These are phyloP conservation scores for Trichothecium sympodiale DNA, from an alignment of 2,329 filamentous ascomycete genomes.

Conservation along the genomic window DNA sequence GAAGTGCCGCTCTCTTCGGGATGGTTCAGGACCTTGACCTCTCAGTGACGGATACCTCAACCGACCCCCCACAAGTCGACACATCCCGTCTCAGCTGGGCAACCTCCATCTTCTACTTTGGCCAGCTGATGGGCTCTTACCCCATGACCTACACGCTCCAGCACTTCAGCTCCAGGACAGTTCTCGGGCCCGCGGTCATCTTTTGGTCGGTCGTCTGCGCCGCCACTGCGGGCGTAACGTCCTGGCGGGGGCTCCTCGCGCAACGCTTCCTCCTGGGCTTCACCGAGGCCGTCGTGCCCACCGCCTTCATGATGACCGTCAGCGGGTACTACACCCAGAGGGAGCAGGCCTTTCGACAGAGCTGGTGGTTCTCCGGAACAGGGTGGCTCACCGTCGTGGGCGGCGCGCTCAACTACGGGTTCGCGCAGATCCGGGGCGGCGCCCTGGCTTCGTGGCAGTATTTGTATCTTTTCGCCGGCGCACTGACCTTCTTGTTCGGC, in stretches of 20 bases:
- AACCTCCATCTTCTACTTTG: slow-evolving; percentile 51
- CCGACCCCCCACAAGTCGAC: slow-evolving; percentile 31
- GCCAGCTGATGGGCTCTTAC: slow-evolving; percentile 46
- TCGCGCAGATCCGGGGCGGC: slow-evolving; percentile 33
- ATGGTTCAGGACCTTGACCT: slow-evolving; percentile 46
- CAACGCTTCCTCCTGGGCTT: slow-evolving; percentile 35
- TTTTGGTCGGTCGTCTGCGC: slow-evolving; percentile 45
- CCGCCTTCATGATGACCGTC: slow-evolving; percentile 37
- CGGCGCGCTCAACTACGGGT: slow-evolving; percentile 36
- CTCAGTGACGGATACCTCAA: slow-evolving; percentile 20
- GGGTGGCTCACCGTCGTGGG: slow-evolving; percentile 36
- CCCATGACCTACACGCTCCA: slow-evolving; percentile 48
- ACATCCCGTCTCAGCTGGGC: slow-evolving; percentile 48
- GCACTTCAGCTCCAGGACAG: slow-evolving; percentile 38
- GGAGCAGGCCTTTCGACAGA: slow-evolving; percentile 36
- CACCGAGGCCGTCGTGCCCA: slow-evolving; percentile 37
- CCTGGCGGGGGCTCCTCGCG: slow-evolving; percentile 38
- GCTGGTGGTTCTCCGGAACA: slow-evolving; percentile 35
- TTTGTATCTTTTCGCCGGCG: slow-evolving; percentile 39
- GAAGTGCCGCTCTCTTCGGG: slow-evolving; percentile 45
- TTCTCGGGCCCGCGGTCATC: slow-evolving; percentile 37
- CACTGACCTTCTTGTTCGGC: slow-evolving; percentile 36
- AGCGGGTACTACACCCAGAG: slow-evolving; percentile 36
- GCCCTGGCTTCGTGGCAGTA: slow-evolving; percentile 39
- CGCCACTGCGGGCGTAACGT: slow-evolving; percentile 41